A percentile compares a stretch with the other conserved stretches of the same genome.
Evolutionary conservation across 2,329 filamentous ascomycete genomes (phyloP).

Genomic region (Scytalidium sp.): DNA sequence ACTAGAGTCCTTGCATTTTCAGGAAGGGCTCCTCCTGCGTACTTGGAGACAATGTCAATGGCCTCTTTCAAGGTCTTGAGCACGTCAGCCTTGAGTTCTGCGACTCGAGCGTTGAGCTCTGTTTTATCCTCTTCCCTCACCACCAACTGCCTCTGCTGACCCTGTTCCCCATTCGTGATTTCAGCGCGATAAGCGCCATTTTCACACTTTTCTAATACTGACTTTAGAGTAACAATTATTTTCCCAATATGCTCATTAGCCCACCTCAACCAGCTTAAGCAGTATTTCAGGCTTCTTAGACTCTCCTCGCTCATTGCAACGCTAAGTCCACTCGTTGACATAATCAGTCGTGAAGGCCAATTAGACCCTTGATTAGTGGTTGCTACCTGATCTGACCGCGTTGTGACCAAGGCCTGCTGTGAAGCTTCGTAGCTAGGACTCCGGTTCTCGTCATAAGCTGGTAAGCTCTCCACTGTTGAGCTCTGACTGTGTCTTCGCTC

Average conservation of each 20-base stretch:
- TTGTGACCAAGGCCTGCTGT: slow-evolving; percentile 30
- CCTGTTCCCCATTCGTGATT: slow-evolving; percentile 16
- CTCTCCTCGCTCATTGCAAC: slow-evolving; percentile 91
- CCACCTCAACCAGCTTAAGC: slow-evolving; percentile 74
- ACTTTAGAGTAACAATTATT: slow-evolving; percentile 70
- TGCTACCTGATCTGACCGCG: slow-evolving; percentile 26
- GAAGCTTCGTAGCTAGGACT: slow-evolving; percentile 73
- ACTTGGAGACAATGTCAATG: slow-evolving; percentile 81
- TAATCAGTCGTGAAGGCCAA: slow-evolving; percentile 85
- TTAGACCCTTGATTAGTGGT: slow-evolving; percentile 20
- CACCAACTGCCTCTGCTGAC: slow-evolving; percentile 17
- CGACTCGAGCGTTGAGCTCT: slow-evolving; percentile 46
- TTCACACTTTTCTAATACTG: slow-evolving; percentile 79
- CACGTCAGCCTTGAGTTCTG: slow-evolving; percentile 65
- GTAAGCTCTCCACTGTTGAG: slow-evolving; percentile 67
- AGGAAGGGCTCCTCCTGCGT: slow-evolving; percentile 86
- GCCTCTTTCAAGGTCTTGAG: slow-evolving; percentile 78
- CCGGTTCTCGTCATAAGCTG: slow-evolving; percentile 77
- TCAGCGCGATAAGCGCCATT: slow-evolving; percentile 33
- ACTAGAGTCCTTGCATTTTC: slow-evolving; percentile 85
- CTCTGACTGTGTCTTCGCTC: slow-evolving; percentile 23
- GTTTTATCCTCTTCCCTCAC: slow-evolving; percentile 23
- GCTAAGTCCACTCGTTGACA: slow-evolving; percentile 86
- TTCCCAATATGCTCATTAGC: slow-evolving; percentile 79
- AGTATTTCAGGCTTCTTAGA: slow-evolving; percentile 79